Evolutionary conservation across 1,139 yeast genomes (phyloP), one percentile per base, ranked within the genome.

Genomic region (Zygotorulaspora mrakii): DNA sequence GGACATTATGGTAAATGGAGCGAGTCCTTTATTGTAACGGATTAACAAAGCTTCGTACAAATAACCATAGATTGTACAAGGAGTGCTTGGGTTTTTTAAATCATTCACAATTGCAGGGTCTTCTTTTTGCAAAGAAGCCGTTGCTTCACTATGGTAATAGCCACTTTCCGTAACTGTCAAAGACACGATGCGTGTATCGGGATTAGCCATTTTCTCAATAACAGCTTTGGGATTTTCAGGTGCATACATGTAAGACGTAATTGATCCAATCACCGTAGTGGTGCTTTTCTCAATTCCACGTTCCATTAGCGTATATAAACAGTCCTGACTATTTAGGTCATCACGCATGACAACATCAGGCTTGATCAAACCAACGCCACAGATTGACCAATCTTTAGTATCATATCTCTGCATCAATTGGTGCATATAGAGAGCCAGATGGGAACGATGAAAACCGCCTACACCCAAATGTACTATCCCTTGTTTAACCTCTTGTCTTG

Each of bases 401-500:
- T 23, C 25, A 34, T 37, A 24, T 2, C 33, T 20, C 33, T 37
- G 26, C 33, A 37, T 45, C 45, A 37, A 41, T 34, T 34, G 43
- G 37, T 31, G 47, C 42, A 31, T 32, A 30, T 36, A 40, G 25
- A 36, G 42, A 22, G 35, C 37, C 33, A 30, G 35, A 33, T 32
- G 37, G 10, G 39, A 39, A 39, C 35, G 33, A 14, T 38, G 41
- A 17, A 38, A 38, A 7, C 37, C 41, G 18, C 41, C 41, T 5
- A 38, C 41, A 8, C 41, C 41, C 6, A 38, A 22, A 23, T 39
- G 44, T n/a, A 39, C 37, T 13, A 25, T 33, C 5, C 44, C 47
- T 16, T 41, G 39, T 5, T 33, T 41, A 2, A 37, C 31, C 9
- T 37, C 38, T 16, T 35, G 20, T 7, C 44, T 40, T 32, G 40